phyloP scores from a whole-genome alignment of 2,329 filamentous ascomycete species.

The Penicillium sp. region DNA sequence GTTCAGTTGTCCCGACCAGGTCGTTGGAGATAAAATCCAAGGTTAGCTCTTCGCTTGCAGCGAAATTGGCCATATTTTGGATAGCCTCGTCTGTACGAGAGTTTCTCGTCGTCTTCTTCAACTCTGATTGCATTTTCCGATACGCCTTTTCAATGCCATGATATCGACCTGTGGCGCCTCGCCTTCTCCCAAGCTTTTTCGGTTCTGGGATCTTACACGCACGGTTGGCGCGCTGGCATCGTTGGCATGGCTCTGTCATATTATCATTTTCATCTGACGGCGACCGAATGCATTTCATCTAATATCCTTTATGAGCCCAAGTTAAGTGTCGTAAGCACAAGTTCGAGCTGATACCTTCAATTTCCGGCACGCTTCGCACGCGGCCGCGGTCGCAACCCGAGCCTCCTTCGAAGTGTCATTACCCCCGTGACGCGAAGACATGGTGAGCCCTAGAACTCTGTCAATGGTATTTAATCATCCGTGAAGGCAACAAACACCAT shows the following conservation, averaged over 20 bases:
- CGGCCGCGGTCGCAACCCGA: conserved; percentile 1
- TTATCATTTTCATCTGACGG: background rate
- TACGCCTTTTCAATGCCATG: conserved; percentile 31
- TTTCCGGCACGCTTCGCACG: conserved; percentile 29
- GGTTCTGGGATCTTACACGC: conserved; percentile 26
- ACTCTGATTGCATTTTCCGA: conserved; percentile 27
- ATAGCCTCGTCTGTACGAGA: background rate
- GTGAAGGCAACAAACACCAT: too few relatives aligned
- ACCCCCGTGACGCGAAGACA: background rate
- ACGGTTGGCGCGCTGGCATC: conserved; percentile 27
- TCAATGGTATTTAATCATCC: too few relatives aligned
- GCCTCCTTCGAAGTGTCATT: background rate
- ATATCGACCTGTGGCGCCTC: conserved; percentile 30
- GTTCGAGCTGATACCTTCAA: conserved; percentile 14
- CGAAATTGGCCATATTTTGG: background rate
- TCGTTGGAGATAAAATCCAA: background rate
- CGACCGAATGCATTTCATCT: conserved; percentile 31
- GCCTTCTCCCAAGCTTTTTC: conserved; percentile 27
- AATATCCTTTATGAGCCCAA: background rate
- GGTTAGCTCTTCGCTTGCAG: background rate
- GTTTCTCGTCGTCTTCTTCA: conserved; percentile 18
- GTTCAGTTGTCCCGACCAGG: background rate
- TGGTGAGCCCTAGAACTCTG: background rate
- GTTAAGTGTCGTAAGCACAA: background rate
- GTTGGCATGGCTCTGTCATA: conserved; percentile 22